Evolutionary conservation across 352 stramenopile genomes (phyloP).

Genomic region (Globisporangium barbulae): DNA sequence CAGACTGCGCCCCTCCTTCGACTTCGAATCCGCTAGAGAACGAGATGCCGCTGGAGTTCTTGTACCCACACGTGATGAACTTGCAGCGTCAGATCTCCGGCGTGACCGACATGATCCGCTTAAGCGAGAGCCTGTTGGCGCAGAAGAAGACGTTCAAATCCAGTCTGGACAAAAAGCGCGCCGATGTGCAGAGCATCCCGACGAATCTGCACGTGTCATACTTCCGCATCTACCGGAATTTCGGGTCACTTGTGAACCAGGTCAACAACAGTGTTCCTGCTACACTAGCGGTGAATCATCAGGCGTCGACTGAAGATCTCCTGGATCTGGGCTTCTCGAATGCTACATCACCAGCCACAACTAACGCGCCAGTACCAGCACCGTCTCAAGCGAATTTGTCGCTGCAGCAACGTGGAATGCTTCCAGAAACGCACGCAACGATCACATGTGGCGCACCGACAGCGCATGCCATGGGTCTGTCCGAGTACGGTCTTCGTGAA

Average conservation of each 20-base stretch:
- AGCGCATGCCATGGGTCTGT: constrained; percentile 75
- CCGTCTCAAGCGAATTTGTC: constrained; percentile 17
- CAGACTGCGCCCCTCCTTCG: constrained; percentile 40
- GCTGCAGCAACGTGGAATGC: constrained; percentile 36
- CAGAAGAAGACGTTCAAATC: constrained; percentile 85
- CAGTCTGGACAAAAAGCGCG: constrained; percentile 75
- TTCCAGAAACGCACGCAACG: constrained; percentile 60
- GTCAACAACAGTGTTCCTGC: constrained; percentile 10
- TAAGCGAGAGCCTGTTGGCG: constrained; percentile 57
- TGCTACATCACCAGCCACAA: constrained; percentile 6
- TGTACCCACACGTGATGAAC: constrained; percentile 70
- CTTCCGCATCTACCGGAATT: constrained; percentile 72
- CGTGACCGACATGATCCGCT: constrained; percentile 64
- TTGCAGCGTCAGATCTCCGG: constrained; percentile 61
- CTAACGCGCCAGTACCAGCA: background rate
- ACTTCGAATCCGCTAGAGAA: constrained; percentile 45
- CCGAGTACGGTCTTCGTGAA: constrained; percentile 70
- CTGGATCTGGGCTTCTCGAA: constrained; percentile 35
- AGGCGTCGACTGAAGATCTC: constrained; percentile 55
- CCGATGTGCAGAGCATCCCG: constrained; percentile 75
- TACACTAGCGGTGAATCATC: constrained; percentile 16
- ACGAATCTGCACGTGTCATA: constrained; percentile 86
- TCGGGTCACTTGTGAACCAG: constrained; percentile 26
- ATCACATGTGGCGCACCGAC: constrained; percentile 81
- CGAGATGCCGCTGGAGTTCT: constrained; percentile 64